Percentiles rank a stretch among this genome's conserved stretches.
Evolutionary conservation across 345 rosid genomes (phyloP).

Genomic region (Atalantia buxifolia): DNA sequence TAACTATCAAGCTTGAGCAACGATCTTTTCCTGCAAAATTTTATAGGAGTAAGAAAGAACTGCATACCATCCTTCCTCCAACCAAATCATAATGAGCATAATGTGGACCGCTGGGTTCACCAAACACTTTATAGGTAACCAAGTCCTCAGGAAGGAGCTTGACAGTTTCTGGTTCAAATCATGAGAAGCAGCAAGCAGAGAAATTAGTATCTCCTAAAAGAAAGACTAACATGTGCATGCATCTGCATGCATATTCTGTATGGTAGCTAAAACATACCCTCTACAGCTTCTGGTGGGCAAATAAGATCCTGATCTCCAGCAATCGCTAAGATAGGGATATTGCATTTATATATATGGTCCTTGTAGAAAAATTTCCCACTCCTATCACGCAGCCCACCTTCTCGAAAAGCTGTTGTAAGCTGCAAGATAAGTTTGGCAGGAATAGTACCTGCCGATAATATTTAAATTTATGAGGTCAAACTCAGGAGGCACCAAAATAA

Average conservation of each 20-base stretch:
- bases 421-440: constrained; percentile 88
- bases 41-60: constrained; percentile 7
- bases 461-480: neutral
- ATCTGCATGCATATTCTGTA: neutral
- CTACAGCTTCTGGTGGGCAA: constrained; percentile 93
- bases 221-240: neutral
- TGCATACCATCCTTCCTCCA: constrained; percentile 61
- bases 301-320: constrained; percentile 93
- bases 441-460: constrained; percentile 64
- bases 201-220: constrained; percentile 5
- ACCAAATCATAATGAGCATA: constrained; percentile 82
- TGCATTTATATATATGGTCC: constrained; percentile 54
- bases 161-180: constrained; percentile 46
- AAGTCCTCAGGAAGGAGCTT: constrained; percentile 51
- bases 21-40: neutral
- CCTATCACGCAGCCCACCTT: constrained; percentile 79
- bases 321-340: constrained; percentile 76
- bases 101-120: constrained; percentile 61
- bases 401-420: constrained; percentile 87
- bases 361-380: constrained; percentile 73
- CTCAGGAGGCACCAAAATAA: neutral
- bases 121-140: constrained; percentile 56
- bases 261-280: constrained; percentile 41
- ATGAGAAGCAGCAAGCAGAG: constrained; percentile 1
- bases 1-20: constrained; percentile 8